phyloP scores from a whole-genome alignment of 2,329 filamentous ascomycete genomes.

The Fusarium pseudonygamai region DNA sequence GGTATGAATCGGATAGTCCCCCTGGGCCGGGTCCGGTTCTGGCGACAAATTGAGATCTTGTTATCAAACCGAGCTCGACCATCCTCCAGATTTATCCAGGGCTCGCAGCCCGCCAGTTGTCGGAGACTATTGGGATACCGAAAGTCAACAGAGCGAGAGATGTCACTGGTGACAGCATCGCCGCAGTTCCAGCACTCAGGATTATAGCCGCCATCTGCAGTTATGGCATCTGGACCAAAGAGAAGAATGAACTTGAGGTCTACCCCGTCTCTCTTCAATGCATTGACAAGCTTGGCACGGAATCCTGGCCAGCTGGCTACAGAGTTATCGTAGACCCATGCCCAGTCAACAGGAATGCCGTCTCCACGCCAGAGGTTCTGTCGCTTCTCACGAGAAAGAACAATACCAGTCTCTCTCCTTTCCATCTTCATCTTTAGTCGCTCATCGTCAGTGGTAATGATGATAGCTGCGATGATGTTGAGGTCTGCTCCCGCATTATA shows the following conservation, averaged over 20 bases:
- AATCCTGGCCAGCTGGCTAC: constrained; percentile 29
- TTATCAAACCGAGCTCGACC: constrained; percentile 11
- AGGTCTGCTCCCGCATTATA: constrained; percentile 42
- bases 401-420: constrained; percentile 5
- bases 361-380: constrained; percentile 40
- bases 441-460: constrained; percentile 42
- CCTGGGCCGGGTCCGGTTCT: constrained; percentile 13
- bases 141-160: constrained; percentile 42
- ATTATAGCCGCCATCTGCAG: background rate
- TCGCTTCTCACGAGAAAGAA: constrained; percentile 36
- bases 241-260: constrained; percentile 40
- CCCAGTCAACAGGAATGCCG: constrained; percentile 30
- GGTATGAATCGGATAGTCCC: constrained; percentile 35
- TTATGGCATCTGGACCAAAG: constrained; percentile 40
- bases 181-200: constrained; percentile 37
- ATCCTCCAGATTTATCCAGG: constrained; percentile 25
- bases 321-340: constrained; percentile 38
- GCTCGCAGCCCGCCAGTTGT: constrained; percentile 33
- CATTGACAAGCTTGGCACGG: constrained; percentile 6
- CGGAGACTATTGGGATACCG: constrained; percentile 33
- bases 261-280: constrained; percentile 4
- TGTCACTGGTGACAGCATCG: constrained; percentile 39
- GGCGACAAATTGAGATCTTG: constrained; percentile 21
- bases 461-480: constrained; percentile 45
- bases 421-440: constrained; percentile 38